Evolutionary conservation across 2,329 filamentous ascomycete genomes (phyloP), one percentile per base, ranked within the genome.

Genomic region (Lasiodiplodia gonubiensis): DNA sequence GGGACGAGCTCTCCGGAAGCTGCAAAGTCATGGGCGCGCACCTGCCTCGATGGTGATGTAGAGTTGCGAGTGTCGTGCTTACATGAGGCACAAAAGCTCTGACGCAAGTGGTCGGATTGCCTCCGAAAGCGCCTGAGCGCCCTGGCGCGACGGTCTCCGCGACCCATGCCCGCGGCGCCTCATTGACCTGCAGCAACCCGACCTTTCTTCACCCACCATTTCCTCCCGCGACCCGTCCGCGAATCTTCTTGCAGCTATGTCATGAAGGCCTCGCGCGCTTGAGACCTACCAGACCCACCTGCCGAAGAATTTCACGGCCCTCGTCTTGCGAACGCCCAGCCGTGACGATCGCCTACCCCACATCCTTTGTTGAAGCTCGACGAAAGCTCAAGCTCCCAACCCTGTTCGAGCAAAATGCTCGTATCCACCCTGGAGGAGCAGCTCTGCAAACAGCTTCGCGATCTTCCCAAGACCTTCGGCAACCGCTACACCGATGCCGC

Each of bases 391-490:
- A 65, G 48, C 48, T 53, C 30, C 27, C 30, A n/a, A 35, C 66
- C 57, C 27, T 48, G n/a, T 49, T 14, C 10, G 57, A 33, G 65
- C 70, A 75, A 76, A 67, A 81, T 81, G 77, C 81, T 84, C 74
- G 77, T 84, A 70, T 81, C 83, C 69, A 78, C 81, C 74, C 82
- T 84, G 73, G 93, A 97, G 85, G 89, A 86, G 81, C 89, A 91
- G 83, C 91, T 98, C 80, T 94, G 92, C 78, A 88, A 91, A 78
- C 89, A 92, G 75, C 87, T 99, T 75, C 88, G 91, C 77, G 87
- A 90, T 75, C 88, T 96, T 75, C 94, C 95, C 67, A 84, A 84
- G 72, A 84, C 86, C 71, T 89, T 92, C 83, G 84, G 86, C 71
- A 92, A 92, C 80, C 90, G 91, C 70, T 99, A 94, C 80, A 89